Percentiles rank a stretch among this genome's conserved stretches.
These are phyloP conservation scores for Lipomyces lipofer DNA, from an alignment of 805 yeast genomes.

Conservation along the genomic window DNA sequence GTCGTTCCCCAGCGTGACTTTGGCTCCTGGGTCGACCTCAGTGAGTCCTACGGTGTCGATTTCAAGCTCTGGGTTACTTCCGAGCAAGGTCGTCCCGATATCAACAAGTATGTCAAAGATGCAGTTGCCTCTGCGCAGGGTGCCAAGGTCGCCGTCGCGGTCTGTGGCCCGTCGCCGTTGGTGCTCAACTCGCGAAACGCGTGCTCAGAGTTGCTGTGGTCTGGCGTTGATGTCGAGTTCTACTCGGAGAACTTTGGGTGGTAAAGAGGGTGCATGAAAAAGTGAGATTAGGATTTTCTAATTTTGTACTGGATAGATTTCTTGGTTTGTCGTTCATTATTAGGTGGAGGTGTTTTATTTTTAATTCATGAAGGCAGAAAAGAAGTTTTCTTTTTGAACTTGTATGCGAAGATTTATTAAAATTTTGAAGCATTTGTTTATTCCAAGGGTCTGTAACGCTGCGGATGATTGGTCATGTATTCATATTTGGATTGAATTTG, in stretches of 20 bases:
- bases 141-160: constrained; percentile 32
- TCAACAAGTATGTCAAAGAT: constrained; percentile 30
- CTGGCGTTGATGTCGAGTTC: constrained; percentile 34
- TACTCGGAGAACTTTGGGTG: constrained; percentile 40
- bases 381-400: neutral
- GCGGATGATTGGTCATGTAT: too few species aligned
- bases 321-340: neutral
- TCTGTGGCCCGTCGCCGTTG: constrained; percentile 39
- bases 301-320: neutral
- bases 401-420: neutral
- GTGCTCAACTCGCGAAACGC: constrained; percentile 35
- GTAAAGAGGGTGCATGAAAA: constrained; percentile 23
- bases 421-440: too few species aligned
- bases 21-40: constrained; percentile 35
- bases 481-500: too few species aligned
- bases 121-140: constrained; percentile 28
- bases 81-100: constrained; percentile 39
- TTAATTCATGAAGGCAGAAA: constrained; percentile 1
- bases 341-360: neutral
- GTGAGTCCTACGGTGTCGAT: constrained; percentile 28
- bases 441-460: too few species aligned
- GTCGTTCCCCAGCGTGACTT: constrained; percentile 36
- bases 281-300: neutral
- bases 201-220: constrained; percentile 31
- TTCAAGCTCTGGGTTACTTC: constrained; percentile 38